These are phyloP conservation scores for Limonium bicolor DNA, from an alignment of 148 eudicot species.

Conservation along the genomic window DNA sequence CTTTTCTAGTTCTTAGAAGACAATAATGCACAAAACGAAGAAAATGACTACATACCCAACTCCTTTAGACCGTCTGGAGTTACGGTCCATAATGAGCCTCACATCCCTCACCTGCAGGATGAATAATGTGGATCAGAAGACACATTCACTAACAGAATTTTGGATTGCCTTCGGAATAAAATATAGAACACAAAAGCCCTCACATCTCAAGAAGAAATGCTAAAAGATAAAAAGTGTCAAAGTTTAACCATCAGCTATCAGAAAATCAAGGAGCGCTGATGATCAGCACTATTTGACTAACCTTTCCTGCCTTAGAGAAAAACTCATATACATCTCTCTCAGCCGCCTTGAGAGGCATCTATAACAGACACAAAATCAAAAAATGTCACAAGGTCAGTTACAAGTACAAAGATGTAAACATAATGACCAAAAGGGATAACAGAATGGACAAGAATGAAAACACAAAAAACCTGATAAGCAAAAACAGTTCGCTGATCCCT, in stretches of 20 bases:
- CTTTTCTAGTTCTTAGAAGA: no score
- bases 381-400: no score
- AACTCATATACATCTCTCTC: conserved; percentile 90
- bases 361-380: conserved; percentile 7
- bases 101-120: conserved; percentile 86
- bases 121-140: no score
- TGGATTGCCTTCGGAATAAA: no score
- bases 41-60: conserved; percentile 66
- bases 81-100: conserved; percentile 85
- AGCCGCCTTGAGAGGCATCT: conserved; percentile 95
- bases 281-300: no score
- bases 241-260: no score
- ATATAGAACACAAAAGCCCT: no score
- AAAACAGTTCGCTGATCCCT: conserved; percentile 98
- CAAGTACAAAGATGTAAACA: no score
- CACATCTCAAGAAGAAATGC: no score
- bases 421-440: background rate
- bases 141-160: no score
- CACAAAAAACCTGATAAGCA: conserved; percentile 99
- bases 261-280: no score
- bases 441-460: background rate
- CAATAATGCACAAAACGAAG: background rate
- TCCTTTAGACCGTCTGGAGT: conserved; percentile 92
- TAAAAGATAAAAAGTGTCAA: no score
- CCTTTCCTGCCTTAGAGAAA: conserved; percentile 94